A percentile compares a stretch with the other conserved stretches of the same genome.
These are phyloP conservation scores for Phyllosticta citrichinensis DNA, from an alignment of 2,329 filamentous ascomycete species.

Conservation along the genomic window DNA sequence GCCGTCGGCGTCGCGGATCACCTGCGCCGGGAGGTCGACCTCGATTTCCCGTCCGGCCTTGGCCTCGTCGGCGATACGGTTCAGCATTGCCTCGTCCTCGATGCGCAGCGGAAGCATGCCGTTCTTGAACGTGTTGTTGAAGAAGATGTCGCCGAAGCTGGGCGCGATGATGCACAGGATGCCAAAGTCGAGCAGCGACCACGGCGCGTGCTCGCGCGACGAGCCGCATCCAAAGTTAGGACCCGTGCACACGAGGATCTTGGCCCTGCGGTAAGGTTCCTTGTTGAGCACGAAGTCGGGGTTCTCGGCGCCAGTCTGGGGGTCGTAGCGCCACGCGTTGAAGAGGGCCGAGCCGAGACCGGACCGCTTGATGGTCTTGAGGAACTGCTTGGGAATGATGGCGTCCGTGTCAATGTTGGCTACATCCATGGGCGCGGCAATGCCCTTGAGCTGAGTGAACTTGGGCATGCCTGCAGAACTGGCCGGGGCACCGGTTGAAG, in stretches of 20 bases:
- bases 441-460: slow-evolving; percentile 74
- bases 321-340: slow-evolving; percentile 68
- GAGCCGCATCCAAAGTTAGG: slow-evolving; percentile 92
- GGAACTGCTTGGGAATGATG: slow-evolving; percentile 98
- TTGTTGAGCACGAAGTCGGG: slow-evolving; percentile 81
- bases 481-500: slow-evolving; percentile 37
- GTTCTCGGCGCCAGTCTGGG: slow-evolving; percentile 60
- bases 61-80: slow-evolving; percentile 66
- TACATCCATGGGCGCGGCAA: slow-evolving; percentile 77
- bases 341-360: slow-evolving; percentile 85
- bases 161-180: slow-evolving; percentile 90
- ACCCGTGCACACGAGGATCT: slow-evolving; percentile 86
- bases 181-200: slow-evolving; percentile 93
- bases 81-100: slow-evolving; percentile 53
- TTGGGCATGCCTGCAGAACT: slow-evolving; percentile 61
- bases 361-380: slow-evolving; percentile 98
- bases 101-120: slow-evolving; percentile 89
- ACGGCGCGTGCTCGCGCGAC: slow-evolving; percentile 90
- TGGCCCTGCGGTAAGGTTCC: slow-evolving; percentile 70
- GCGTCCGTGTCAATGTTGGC: slow-evolving; percentile 97
- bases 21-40: slow-evolving; percentile 77
- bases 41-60: slow-evolving; percentile 74
- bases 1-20: slow-evolving; percentile 66
- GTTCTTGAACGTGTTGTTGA: slow-evolving; percentile 99
- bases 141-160: slow-evolving; percentile 87